phyloP scores from a whole-genome alignment of 2,329 filamentous ascomycete genomes.

The Monilinia fructigena region DNA sequence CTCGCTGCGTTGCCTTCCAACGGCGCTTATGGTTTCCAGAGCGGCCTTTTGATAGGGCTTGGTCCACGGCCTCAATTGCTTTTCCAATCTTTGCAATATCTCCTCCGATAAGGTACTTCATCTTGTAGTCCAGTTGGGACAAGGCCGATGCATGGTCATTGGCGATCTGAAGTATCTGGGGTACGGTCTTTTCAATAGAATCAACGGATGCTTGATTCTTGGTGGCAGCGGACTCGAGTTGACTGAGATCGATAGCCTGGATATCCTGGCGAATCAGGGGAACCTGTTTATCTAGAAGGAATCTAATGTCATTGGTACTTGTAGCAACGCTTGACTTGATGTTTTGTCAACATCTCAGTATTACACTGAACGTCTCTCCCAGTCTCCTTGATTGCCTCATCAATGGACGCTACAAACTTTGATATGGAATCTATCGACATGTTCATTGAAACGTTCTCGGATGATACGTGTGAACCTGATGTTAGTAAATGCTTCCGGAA shows the following conservation, averaged over 20 bases:
- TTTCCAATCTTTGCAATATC: constrained; percentile 25
- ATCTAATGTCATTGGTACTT: constrained; percentile 25
- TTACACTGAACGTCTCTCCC: constrained; percentile 24
- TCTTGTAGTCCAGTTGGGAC: constrained; percentile 22
- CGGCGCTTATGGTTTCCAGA: constrained; percentile 22
- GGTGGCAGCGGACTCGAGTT: constrained; percentile 15
- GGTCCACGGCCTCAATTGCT: constrained; percentile 23
- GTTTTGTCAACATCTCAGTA: constrained; percentile 24
- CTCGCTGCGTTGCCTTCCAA: constrained; percentile 23
- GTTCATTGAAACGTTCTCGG: constrained; percentile 23
- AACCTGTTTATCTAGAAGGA: constrained; percentile 25
- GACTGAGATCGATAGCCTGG: constrained; percentile 23
- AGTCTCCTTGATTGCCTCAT: constrained; percentile 24
- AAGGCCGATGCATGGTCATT: constrained; percentile 23
- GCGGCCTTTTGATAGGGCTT: constrained; percentile 24
- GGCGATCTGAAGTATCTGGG: constrained; percentile 20
- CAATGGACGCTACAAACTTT: constrained; percentile 23
- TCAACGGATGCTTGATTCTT: constrained; percentile 21
- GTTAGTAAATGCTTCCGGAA: constrained; percentile 24
- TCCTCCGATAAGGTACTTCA: constrained; percentile 21
- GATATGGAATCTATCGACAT: constrained; percentile 23
- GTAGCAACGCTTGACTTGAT: constrained; percentile 23
- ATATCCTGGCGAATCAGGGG: constrained; percentile 26
- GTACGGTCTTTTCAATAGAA: constrained; percentile 22
- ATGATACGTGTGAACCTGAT: constrained; percentile 22